Evolutionary conservation across 108 stramenopile genomes (phyloP), one percentile per base, ranked within the genome.

Genomic region (Stephanodiscus triporus): DNA sequence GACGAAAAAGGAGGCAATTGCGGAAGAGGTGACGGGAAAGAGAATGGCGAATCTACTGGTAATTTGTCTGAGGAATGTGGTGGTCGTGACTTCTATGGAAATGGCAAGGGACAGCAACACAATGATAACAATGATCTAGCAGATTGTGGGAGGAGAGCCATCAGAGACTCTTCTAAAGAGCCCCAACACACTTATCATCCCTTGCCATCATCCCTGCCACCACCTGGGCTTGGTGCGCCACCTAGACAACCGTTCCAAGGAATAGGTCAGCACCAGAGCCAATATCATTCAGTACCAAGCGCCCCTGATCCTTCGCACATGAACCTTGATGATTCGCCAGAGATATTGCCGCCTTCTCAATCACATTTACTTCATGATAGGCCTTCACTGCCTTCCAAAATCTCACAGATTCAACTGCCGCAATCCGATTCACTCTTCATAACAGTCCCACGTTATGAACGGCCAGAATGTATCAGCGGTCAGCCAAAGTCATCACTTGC

Each of bases 341-440:
- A 40, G 37, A 38, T 37, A 61, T 19, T 8, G 8, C 37, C 68
- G 26, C 57, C 74, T 26, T 24, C 56, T 61, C 59, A 69, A 47
- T 40, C 59, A 20, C 27, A 24, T n/a, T 29, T 22, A 19, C 29
- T 55, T 63, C 7, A 62, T 14, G 77, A 68, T 42, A 57, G 29
- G 43, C 48, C 58, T 16, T 30, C 71, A 42, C 16, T 66, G 59
- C 27, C 48, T 36, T 66, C 73, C 60, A 3, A 67, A 54, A 51
- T 77, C 48, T 63, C 34, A 60, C 0, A 38, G 53, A 62, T 36
- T 63, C n/a, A 56, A 56, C 37, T 66, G 58, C 63, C 56, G n/a
- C 66, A 48, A 37, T 71, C 69, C 27, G 75, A 76, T 66, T 78
- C 74, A n/a, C 73, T 68, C 24, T 84, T 75, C 53, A 82, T 80